Conservation (phyloP, 2,329 filamentous ascomycete species). For the Cladobotryum protrusum region DNA sequence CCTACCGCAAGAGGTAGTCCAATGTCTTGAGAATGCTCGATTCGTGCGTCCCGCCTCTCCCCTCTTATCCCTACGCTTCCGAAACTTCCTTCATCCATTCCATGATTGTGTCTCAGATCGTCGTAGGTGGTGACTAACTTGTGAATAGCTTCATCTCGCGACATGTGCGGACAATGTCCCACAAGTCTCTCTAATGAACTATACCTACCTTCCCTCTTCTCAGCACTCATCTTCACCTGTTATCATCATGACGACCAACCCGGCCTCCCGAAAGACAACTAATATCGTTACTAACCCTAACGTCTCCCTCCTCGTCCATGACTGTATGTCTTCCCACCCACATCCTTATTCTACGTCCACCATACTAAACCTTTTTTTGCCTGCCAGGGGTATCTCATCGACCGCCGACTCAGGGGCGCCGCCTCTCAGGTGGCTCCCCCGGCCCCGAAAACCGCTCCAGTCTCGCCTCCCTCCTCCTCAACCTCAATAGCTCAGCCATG, state of each 20-base stretch:
- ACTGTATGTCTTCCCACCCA: conserved; percentile 67
- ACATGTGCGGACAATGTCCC: conserved; percentile 78
- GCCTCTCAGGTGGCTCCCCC: conserved; percentile 56
- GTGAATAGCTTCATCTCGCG: conserved; percentile 77
- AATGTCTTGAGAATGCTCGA: conserved; percentile 88
- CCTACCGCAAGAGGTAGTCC: conserved; percentile 77
- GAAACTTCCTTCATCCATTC: neutral
- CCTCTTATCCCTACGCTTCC: neutral
- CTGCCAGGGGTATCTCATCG: conserved; percentile 75
- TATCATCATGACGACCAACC: conserved; percentile 90
- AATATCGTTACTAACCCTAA: conserved; percentile 80
- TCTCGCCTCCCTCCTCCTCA: conserved; percentile 76
- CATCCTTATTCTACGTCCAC: neutral
- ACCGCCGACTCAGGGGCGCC: conserved; percentile 64
- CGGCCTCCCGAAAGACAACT: conserved; percentile 68
- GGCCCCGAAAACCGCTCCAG: conserved; percentile 62
- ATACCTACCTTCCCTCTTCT: conserved; percentile 85
- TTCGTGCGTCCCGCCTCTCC: conserved; percentile 57
- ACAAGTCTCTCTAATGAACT: conserved; percentile 96
- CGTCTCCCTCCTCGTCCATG: conserved; percentile 88
- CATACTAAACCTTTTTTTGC: neutral
- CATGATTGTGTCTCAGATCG: neutral
- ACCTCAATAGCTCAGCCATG: conserved; percentile 83
- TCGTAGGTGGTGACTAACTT: neutral
- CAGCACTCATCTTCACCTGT: conserved; percentile 63